Evolutionary conservation across 2,329 filamentous ascomycete species (phyloP).

Genomic region (Podosphaera xanthii): DNA sequence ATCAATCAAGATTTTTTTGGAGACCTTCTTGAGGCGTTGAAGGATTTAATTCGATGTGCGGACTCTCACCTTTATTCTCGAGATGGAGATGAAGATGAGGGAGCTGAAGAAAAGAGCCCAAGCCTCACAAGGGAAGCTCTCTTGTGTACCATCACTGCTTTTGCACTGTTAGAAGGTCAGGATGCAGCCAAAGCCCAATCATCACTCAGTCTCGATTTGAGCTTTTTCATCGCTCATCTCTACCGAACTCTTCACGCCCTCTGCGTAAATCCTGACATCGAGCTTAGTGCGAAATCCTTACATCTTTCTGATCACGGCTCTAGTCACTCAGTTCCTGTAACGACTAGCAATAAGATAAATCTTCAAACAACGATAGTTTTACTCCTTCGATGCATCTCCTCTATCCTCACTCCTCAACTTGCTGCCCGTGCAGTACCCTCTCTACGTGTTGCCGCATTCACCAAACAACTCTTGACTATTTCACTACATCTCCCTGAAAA

Average conservation of each 20-base stretch:
- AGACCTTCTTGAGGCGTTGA: constrained; percentile 78
- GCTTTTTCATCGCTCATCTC: constrained; percentile 85
- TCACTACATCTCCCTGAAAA: constrained; percentile 80
- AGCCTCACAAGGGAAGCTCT: constrained; percentile 71
- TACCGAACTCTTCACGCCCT: constrained; percentile 67
- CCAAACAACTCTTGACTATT: constrained; percentile 68
- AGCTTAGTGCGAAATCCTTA: constrained; percentile 52
- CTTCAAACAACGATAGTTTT: constrained; percentile 87
- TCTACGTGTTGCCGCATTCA: constrained; percentile 69
- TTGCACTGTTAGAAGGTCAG: constrained; percentile 85
- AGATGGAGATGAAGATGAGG: constrained; percentile 19
- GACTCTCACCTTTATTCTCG: constrained; percentile 28
- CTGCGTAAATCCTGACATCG: constrained; percentile 64
- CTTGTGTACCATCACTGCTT: constrained; percentile 87
- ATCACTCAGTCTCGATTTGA: constrained; percentile 69
- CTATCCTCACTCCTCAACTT: constrained; percentile 54
- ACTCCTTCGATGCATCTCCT: constrained; percentile 65
- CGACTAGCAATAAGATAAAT: constrained; percentile 53
- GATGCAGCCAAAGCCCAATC: constrained; percentile 69
- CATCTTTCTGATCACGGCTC: constrained; percentile 43
- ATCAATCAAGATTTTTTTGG: constrained; percentile 99
- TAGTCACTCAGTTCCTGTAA: constrained; percentile 19
- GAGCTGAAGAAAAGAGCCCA: constrained; percentile 32
- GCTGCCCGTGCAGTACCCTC: constrained; percentile 57
- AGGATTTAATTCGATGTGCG: constrained; percentile 69